Conservation (phyloP, 2,329 filamentous ascomycete genomes). For the Lanzia echinophila region DNA sequence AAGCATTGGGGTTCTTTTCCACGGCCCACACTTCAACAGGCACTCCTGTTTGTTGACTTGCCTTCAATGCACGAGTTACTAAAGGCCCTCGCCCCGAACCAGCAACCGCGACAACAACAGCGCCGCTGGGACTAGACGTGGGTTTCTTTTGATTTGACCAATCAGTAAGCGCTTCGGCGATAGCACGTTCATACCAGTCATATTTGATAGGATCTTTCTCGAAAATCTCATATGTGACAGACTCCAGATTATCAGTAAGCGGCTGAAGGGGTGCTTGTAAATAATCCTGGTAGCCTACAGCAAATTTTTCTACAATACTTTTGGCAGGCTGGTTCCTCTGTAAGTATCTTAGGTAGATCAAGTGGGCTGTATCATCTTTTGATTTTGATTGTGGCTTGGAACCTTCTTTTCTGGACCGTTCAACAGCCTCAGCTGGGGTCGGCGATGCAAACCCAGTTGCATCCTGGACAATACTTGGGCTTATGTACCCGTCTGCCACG, state of each 20-base stretch:
- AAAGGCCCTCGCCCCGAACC: slow-evolving; percentile 89
- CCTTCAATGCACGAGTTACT: slow-evolving; percentile 78
- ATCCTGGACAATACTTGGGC: slow-evolving; percentile 38
- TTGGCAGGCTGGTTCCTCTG: slow-evolving; percentile 71
- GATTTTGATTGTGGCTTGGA: slow-evolving; percentile 39
- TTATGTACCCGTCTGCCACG: slow-evolving; percentile 29
- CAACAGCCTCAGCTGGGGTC: slow-evolving; percentile 67
- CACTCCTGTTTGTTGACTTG: slow-evolving; percentile 69
- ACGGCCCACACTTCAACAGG: slow-evolving; percentile 83
- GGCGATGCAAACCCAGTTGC: slow-evolving; percentile 31
- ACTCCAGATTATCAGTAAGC: slow-evolving; percentile 91
- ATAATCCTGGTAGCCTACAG: slow-evolving; percentile 84
- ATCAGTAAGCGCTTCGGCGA: slow-evolving; percentile 72
- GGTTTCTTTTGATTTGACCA: slow-evolving; percentile 69
- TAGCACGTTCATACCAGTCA: slow-evolving; percentile 84
- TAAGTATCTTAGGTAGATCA: slow-evolving; percentile 78
- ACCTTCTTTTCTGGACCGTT: slow-evolving; percentile 36
- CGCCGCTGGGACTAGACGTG: slow-evolving; percentile 62
- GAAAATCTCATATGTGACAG: slow-evolving; percentile 96
- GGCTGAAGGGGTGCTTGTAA: slow-evolving; percentile 92
- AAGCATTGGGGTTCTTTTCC: slow-evolving; percentile 98
- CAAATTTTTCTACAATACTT: slow-evolving; percentile 58
- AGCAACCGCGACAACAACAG: slow-evolving; percentile 82
- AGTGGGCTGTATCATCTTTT: slow-evolving; percentile 54
- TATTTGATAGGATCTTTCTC: slow-evolving; percentile 99